phyloP scores from a whole-genome alignment of 768 basidiomycete genomes.

The Mycena olivaceomarginata region DNA sequence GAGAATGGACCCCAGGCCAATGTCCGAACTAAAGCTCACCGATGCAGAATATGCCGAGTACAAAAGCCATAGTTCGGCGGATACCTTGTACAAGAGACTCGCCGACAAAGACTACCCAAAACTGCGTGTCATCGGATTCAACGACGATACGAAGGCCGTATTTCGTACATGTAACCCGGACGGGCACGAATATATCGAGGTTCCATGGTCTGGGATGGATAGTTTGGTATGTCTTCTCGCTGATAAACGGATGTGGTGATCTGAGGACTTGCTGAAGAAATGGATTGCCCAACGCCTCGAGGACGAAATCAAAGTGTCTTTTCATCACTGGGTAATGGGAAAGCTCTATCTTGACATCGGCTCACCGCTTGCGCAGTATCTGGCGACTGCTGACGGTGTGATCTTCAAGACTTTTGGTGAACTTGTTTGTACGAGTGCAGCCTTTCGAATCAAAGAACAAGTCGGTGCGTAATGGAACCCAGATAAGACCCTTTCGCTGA shows the following conservation, averaged over 20 bases:
- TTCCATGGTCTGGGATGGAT: constrained; percentile 33
- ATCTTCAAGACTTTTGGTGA: constrained; percentile 29
- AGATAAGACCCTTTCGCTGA: neutral
- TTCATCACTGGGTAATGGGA: constrained; percentile 32
- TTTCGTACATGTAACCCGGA: constrained; percentile 3
- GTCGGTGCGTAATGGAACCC: constrained; percentile 12
- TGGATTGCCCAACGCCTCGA: constrained; percentile 36
- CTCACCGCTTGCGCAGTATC: constrained; percentile 18
- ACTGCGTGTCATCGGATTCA: constrained; percentile 32
- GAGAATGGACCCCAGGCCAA: constrained; percentile 13
- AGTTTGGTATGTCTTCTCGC: constrained; percentile 22
- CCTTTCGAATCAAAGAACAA: constrained; percentile 12
- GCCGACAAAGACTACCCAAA: constrained; percentile 3
- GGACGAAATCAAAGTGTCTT: constrained; percentile 27
- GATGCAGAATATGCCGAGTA: constrained; percentile 32
- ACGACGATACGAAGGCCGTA: constrained; percentile 32
- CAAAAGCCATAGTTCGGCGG: constrained; percentile 22
- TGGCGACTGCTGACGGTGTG: constrained; percentile 33
- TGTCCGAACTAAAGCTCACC: constrained; percentile 26
- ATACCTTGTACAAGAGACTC: constrained; percentile 27
- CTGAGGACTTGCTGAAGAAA: constrained; percentile 21
- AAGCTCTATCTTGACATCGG: neutral
- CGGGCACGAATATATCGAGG: constrained; percentile 25
- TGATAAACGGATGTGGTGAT: neutral
- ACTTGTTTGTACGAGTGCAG: neutral